These are phyloP conservation scores for Osmanthus fragrans DNA, from an alignment of 257 asterid genomes.

Conservation along the genomic window DNA sequence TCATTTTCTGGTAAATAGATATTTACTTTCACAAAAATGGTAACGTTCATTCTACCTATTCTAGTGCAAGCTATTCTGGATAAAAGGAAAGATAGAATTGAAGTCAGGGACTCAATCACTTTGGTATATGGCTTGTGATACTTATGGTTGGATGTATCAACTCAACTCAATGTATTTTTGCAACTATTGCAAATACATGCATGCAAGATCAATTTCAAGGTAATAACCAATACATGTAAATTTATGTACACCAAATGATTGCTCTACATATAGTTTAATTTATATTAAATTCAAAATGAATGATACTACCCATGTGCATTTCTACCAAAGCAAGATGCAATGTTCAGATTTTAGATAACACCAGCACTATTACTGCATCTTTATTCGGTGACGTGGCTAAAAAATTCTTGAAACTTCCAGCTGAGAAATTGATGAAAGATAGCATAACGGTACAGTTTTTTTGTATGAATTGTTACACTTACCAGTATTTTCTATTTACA, in stretches of 20 bases:
- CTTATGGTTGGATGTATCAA: neutral
- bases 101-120: neutral
- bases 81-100: neutral
- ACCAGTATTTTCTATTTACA: too few relatives aligned
- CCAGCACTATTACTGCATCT: neutral
- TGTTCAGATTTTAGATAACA: neutral
- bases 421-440: too few relatives aligned
- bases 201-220: neutral
- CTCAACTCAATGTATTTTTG: neutral
- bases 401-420: neutral
- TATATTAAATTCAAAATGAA: too few relatives aligned
- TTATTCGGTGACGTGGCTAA: neutral
- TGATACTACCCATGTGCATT: neutral
- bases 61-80: too few relatives aligned
- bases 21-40: too few relatives aligned
- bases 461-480: too few relatives aligned
- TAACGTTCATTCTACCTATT: too few relatives aligned
- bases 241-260: neutral
- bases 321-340: neutral
- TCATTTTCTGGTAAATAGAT: too few relatives aligned
- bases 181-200: neutral
- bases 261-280: too few relatives aligned
- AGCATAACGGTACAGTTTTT: too few relatives aligned
- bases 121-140: neutral
- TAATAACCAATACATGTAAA: neutral